Conservation (phyloP, 2,329 filamentous ascomycete species). For the Beauveria scarabaeidicola region DNA sequence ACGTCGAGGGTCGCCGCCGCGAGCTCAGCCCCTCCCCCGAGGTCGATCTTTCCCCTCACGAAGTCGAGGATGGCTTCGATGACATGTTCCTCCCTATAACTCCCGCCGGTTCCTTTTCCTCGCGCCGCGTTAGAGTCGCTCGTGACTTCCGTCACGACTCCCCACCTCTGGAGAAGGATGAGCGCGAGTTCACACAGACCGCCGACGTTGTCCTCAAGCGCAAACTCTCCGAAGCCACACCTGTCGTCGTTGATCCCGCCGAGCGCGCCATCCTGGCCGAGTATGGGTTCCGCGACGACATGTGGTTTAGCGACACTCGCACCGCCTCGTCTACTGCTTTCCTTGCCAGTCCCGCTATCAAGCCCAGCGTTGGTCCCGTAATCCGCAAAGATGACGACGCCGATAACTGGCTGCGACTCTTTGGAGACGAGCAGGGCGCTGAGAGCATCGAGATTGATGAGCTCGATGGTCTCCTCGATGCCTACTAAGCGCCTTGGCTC, state of each 20-base stretch:
- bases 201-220: constrained; percentile 72
- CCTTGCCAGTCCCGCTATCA: constrained; percentile 47
- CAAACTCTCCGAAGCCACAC: constrained; percentile 42
- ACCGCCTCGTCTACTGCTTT: constrained; percentile 32
- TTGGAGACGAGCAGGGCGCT: constrained; percentile 61
- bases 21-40: constrained; percentile 86
- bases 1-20: constrained; percentile 58
- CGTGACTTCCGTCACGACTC: constrained; percentile 58
- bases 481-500: constrained; percentile 42
- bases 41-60: constrained; percentile 79
- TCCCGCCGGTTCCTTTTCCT: constrained; percentile 56
- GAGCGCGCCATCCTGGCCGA: constrained; percentile 25
- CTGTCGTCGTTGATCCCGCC: constrained; percentile 20
- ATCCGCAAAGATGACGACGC: constrained; percentile 30
- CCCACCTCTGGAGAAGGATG: constrained; percentile 85
- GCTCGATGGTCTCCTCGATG: constrained; percentile 77
- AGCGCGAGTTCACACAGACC: constrained; percentile 94
- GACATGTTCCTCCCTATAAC: constrained; percentile 51
- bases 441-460: constrained; percentile 91
- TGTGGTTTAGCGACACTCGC: constrained; percentile 43
- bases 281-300: constrained; percentile 37
- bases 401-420: constrained; percentile 33
- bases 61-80: constrained; percentile 68
- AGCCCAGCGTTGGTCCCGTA: constrained; percentile 23
- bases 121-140: constrained; percentile 30